A percentile compares a stretch with the other conserved stretches of the same genome.
These are phyloP conservation scores for Dalbergia oliveri DNA, from an alignment of 306 rosid species.

Conservation along the genomic window DNA sequence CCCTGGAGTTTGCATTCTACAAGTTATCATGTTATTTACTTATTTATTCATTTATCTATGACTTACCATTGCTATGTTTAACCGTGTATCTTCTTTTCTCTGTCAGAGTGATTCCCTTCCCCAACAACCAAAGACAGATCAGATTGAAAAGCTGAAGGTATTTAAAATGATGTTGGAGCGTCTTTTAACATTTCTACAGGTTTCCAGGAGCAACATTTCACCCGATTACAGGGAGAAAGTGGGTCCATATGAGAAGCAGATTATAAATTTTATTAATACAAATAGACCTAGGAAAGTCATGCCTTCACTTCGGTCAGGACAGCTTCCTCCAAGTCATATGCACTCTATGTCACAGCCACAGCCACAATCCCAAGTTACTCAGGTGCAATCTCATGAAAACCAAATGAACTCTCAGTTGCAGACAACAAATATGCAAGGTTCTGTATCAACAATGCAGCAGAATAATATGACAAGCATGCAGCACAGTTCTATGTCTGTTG, in stretches of 20 bases:
- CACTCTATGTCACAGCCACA: slow-evolving; percentile 78
- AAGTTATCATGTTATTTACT: slow-evolving; percentile 19
- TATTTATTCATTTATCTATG: slow-evolving; percentile 6
- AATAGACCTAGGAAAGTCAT: slow-evolving; percentile 72
- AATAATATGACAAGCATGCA: slow-evolving; percentile 68
- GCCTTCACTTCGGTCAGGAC: slow-evolving; percentile 69
- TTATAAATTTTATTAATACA: slow-evolving; percentile 60
- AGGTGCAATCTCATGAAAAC: slow-evolving; percentile 80
- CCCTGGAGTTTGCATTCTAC: slow-evolving; percentile 37
- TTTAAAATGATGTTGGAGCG: slow-evolving; percentile 87
- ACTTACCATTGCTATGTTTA: slow-evolving; percentile 26
- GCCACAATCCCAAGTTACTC: slow-evolving; percentile 71
- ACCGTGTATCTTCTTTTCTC: slow-evolving; percentile 38
- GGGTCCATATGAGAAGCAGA: slow-evolving; percentile 77
- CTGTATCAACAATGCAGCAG: slow-evolving; percentile 70
- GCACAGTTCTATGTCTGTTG: slow-evolving; percentile 75
- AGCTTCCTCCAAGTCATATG: slow-evolving; percentile 75
- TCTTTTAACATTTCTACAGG: slow-evolving; percentile 62
- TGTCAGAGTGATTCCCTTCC: slow-evolving; percentile 77
- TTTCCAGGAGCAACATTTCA: slow-evolving; percentile 56
- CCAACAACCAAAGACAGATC: slow-evolving; percentile 73
- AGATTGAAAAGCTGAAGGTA: slow-evolving; percentile 68
- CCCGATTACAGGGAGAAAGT: slow-evolving; percentile 65
- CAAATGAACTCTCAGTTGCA: slow-evolving; percentile 86
- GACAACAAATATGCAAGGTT: slow-evolving; percentile 68